Percentiles rank a stretch among this genome's conserved stretches.
Evolutionary conservation across 2,329 filamentous ascomycete genomes (phyloP).

Genomic region (Aureobasidium namibiae): DNA sequence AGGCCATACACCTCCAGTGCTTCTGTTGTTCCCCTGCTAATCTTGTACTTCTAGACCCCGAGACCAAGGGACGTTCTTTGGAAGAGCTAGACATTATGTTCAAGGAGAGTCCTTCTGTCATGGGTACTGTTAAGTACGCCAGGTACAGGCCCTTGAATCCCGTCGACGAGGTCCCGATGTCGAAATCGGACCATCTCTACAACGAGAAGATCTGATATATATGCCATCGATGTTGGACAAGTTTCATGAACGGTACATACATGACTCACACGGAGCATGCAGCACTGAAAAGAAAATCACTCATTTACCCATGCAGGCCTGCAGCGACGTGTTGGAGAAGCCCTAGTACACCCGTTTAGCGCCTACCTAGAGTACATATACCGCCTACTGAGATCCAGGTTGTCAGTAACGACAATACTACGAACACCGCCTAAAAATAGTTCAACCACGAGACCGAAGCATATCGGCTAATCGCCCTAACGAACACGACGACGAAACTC

Average conservation of each 20-base stretch:
- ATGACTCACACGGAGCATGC: too few species aligned
- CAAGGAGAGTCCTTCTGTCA: slow-evolving; percentile 13
- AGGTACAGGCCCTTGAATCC: slow-evolving; percentile 12
- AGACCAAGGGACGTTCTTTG: slow-evolving; percentile 24
- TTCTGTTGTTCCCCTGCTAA: background rate
- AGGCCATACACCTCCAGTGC: slow-evolving; percentile 23
- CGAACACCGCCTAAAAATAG: too few species aligned
- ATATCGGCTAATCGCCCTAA: too few species aligned
- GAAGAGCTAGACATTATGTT: slow-evolving; percentile 26
- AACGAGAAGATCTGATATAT: slow-evolving; percentile 5
- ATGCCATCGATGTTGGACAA: background rate
- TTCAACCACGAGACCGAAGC: too few species aligned
- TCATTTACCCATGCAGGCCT: too few species aligned
- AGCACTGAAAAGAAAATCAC: too few species aligned
- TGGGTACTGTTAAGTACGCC: slow-evolving; percentile 13
- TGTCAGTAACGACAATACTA: too few species aligned
- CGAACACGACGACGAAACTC: too few species aligned
- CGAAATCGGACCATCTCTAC: background rate
- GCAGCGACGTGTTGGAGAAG: too few species aligned
- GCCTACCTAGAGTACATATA: too few species aligned
- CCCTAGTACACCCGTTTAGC: too few species aligned
- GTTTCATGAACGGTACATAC: background rate
- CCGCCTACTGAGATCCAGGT: too few species aligned
- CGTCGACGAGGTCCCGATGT: slow-evolving; percentile 3
- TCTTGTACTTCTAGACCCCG: slow-evolving; percentile 10